Percentiles rank a stretch among this genome's conserved stretches.
Evolutionary conservation across 805 yeast species (phyloP).

Genomic region (Blastobotrys parvus): DNA sequence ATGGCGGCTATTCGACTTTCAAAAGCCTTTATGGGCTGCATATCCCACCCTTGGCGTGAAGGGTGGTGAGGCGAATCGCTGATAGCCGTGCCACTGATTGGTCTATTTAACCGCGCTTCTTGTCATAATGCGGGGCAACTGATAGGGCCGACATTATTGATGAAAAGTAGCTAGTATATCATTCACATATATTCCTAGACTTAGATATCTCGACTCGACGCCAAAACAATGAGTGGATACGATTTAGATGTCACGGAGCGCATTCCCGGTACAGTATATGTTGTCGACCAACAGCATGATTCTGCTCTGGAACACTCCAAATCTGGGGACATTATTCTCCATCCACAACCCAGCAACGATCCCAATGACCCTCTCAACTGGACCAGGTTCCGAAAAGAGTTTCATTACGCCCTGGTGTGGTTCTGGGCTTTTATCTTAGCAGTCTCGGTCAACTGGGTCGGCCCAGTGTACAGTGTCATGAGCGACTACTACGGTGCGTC

Average conservation of each 20-base stretch:
- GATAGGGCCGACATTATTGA: no score
- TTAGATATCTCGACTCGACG: no score
- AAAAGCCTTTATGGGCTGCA: no score
- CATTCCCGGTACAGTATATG: slow-evolving; percentile 5
- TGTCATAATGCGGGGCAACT: no score
- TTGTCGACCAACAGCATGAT: slow-evolving; percentile 7
- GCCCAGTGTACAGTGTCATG: slow-evolving; percentile 19
- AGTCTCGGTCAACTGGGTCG: slow-evolving; percentile 20
- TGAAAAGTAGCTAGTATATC: no score
- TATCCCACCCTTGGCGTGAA: no score
- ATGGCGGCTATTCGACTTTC: no score
- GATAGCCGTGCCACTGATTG: no score
- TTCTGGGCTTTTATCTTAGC: slow-evolving; percentile 22
- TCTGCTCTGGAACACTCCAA: slow-evolving; percentile 20
- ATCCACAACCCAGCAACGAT: slow-evolving; percentile 58
- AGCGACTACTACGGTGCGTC: slow-evolving; percentile 15
- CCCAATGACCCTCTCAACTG: slow-evolving; percentile 62
- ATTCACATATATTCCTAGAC: no score
- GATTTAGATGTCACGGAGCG: neutral
- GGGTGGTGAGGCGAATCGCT: no score
- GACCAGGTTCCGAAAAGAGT: slow-evolving; percentile 34
- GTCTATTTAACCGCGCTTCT: no score
- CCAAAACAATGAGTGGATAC: neutral
- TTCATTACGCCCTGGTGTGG: slow-evolving; percentile 45
- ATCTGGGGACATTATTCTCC: slow-evolving; percentile 41